phyloP scores from a whole-genome alignment of 192 early-diverging fungal genomes.

The Backusella mclennaniae region DNA sequence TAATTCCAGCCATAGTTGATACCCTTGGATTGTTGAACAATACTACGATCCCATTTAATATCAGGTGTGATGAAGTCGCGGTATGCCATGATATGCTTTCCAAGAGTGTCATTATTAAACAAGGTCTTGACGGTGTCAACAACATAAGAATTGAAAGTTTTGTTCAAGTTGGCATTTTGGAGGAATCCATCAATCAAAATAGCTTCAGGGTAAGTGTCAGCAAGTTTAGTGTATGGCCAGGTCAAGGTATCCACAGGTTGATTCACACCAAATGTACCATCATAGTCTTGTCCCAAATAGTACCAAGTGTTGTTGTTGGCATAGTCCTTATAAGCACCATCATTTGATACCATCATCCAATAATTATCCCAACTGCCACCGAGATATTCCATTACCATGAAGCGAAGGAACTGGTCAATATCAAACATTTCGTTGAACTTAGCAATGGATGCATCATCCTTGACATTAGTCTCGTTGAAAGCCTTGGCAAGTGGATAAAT shows the following conservation, averaged over 20 bases:
- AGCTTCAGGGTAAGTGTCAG: conserved; percentile 26
- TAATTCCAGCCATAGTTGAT: conserved; percentile 44
- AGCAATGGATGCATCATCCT: conserved; percentile 33
- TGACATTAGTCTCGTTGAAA: conserved; percentile 24
- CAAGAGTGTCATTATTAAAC: conserved; percentile 45
- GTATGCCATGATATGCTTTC: conserved; percentile 36
- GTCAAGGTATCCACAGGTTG: conserved; percentile 14
- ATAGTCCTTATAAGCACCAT: conserved; percentile 43
- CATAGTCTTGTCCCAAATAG: conserved; percentile 49
- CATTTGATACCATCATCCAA: conserved; percentile 44
- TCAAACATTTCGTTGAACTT: conserved; percentile 34
- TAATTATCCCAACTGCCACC: conserved; percentile 49
- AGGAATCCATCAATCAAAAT: conserved; percentile 47
- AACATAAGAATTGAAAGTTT: conserved; percentile 43
- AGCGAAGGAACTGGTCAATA: conserved; percentile 42
- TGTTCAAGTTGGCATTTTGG: conserved; percentile 32
- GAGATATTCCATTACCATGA: conserved; percentile 50
- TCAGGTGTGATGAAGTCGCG: conserved; percentile 44
- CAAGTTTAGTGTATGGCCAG: conserved; percentile 36
- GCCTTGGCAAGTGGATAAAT: conserved; percentile 29
- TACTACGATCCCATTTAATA: conserved; percentile 47
- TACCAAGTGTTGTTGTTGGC: conserved; percentile 34
- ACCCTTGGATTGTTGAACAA: conserved; percentile 41
- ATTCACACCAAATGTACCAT: conserved; percentile 50
- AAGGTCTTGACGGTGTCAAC: conserved; percentile 36